phyloP scores from a whole-genome alignment of 164 flowering plant species.

The Liriodendron chinense region DNA sequence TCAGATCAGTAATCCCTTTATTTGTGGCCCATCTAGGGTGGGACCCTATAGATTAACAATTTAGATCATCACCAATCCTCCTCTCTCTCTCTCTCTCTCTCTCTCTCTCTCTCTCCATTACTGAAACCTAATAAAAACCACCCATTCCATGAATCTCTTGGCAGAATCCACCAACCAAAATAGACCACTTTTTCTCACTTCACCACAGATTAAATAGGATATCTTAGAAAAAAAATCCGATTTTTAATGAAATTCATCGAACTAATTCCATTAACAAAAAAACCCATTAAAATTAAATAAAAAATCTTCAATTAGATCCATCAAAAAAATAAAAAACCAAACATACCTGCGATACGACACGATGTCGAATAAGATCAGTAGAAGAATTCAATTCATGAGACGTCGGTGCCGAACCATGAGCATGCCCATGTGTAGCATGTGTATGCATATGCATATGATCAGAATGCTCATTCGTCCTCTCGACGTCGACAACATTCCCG shows the following conservation, averaged over 20 bases:
- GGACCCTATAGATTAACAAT: no score
- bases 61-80: no score
- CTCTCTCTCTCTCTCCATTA: no score
- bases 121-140: no score
- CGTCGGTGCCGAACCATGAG: slow-evolving; percentile 31
- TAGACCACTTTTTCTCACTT: background rate
- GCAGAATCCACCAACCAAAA: no score
- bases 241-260: background rate
- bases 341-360: background rate
- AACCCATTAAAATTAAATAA: background rate
- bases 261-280: background rate
- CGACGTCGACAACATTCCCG: slow-evolving; percentile 15
- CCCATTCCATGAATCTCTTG: no score
- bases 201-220: background rate
- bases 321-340: background rate
- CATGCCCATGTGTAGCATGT: slow-evolving; percentile 31
- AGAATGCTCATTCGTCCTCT: slow-evolving; percentile 15
- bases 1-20: no score
- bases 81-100: no score
- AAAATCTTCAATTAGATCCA: background rate
- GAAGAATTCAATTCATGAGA: background rate
- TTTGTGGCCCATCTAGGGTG: no score
- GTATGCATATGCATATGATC: slow-evolving; percentile 30
- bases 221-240: no score
- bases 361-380: slow-evolving; percentile 26